Percentiles rank a stretch among this genome's conserved stretches.
These are phyloP conservation scores for Mortierella sp. DNA, from an alignment of 371 early-diverging fungal genomes.

Conservation along the genomic window DNA sequence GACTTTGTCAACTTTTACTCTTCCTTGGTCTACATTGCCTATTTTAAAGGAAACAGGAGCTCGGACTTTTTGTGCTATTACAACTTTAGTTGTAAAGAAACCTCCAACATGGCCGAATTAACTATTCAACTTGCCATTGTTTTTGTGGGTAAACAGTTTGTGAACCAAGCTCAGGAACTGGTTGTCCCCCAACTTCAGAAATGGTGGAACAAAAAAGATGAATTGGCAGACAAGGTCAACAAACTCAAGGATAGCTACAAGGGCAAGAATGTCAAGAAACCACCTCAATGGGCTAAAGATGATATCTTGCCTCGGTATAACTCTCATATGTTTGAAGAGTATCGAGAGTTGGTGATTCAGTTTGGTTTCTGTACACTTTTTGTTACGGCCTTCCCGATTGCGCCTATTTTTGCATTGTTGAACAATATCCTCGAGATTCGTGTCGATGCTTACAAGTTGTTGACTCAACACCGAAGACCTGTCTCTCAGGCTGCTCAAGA, in stretches of 20 bases:
- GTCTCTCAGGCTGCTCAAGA: slow-evolving; percentile 56
- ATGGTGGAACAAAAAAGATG: slow-evolving; percentile 42
- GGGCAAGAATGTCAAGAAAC: slow-evolving; percentile 26
- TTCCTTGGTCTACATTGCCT: slow-evolving; percentile 62
- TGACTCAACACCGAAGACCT: slow-evolving; percentile 56
- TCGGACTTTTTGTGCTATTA: not conserved
- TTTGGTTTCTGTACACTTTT: slow-evolving; percentile 73
- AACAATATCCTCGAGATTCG: slow-evolving; percentile 67
- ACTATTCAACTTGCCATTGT: slow-evolving; percentile 66
- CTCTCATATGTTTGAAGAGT: slow-evolving; percentile 54
- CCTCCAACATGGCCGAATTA: slow-evolving; percentile 60
- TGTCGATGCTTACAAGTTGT: slow-evolving; percentile 58
- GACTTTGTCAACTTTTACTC: slow-evolving; percentile 69
- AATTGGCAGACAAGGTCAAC: slow-evolving; percentile 28
- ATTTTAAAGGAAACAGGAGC: slow-evolving; percentile 56
- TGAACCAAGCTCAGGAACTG: slow-evolving; percentile 56
- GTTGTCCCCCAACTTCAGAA: slow-evolving; percentile 54
- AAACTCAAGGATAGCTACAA: slow-evolving; percentile 40
- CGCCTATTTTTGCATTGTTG: slow-evolving; percentile 67
- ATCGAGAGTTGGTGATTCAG: slow-evolving; percentile 61
- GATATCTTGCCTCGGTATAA: slow-evolving; percentile 48
- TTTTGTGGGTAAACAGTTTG: slow-evolving; percentile 63
- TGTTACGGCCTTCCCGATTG: slow-evolving; percentile 70
- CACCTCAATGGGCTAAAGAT: slow-evolving; percentile 62
- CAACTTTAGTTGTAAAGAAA: slow-evolving; percentile 13